Conservation (phyloP, 176 grass and related monocot species). For the Phyllostachys edulis region DNA sequence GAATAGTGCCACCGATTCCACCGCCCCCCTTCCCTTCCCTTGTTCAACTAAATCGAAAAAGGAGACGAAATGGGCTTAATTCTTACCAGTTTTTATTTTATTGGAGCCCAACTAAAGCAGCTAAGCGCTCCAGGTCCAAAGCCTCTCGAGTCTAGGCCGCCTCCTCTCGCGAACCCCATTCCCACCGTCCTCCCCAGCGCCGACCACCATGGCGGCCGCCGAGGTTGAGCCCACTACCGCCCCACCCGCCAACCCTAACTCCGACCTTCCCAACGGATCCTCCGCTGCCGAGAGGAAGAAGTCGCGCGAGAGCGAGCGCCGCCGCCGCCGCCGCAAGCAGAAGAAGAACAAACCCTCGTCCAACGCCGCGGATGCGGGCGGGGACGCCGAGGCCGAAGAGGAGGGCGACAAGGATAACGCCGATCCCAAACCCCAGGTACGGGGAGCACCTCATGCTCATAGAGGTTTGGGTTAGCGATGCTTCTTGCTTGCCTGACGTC, state of each 20-base stretch:
- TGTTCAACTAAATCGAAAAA: too few relatives aligned
- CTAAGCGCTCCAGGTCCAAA: not conserved
- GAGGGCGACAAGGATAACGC: constrained; percentile 28
- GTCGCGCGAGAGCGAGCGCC: constrained; percentile 54
- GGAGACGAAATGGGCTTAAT: too few relatives aligned
- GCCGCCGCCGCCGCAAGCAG: constrained; percentile 56
- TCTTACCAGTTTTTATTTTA: too few relatives aligned
- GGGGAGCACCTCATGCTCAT: not conserved
- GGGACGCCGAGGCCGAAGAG: not conserved
- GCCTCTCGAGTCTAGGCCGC: not conserved
- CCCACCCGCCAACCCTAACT: constrained; percentile 20
- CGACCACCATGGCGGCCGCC: constrained; percentile 36
- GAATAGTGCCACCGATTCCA: too few relatives aligned
- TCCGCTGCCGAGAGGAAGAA: constrained; percentile 38
- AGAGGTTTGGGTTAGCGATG: not conserved
- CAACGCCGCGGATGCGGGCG: not conserved
- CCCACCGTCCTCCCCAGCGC: not conserved
- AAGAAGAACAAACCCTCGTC: constrained; percentile 52
- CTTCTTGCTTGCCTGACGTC: not conserved
- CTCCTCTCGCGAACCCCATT: not conserved
- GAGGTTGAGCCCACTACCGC: not conserved
- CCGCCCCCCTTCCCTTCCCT: too few relatives aligned
- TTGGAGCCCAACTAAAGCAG: not conserved
- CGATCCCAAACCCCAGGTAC: constrained; percentile 30
- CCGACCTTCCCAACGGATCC: constrained; percentile 11